These are phyloP conservation scores for Gymnopus androsaceus DNA, from an alignment of 1,284 basidiomycete genomes.

Conservation along the genomic window DNA sequence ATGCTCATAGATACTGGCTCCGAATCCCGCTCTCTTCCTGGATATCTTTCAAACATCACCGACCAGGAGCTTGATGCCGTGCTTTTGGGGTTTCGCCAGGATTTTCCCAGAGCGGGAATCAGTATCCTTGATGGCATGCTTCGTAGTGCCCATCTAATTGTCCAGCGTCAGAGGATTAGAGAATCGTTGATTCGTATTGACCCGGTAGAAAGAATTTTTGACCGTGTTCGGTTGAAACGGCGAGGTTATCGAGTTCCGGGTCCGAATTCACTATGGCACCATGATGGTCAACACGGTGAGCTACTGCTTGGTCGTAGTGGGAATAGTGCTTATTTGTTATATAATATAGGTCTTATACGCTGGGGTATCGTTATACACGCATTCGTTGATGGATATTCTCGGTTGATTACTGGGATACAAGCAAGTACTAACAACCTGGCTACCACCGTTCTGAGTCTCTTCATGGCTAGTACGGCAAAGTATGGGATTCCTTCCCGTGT, in stretches of 20 bases:
- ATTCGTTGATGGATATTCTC: too few species aligned
- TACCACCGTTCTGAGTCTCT: conserved; percentile 27
- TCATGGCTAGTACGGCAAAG: conserved; percentile 18
- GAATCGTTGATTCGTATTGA: conserved; percentile 25
- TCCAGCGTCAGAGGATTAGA: conserved; percentile 20
- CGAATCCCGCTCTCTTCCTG: background rate
- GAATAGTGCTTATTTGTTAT: background rate
- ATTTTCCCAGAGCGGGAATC: too few species aligned
- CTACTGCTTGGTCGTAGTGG: too few species aligned
- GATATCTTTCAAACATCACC: conserved; percentile 12
- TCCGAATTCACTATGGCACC: conserved; percentile 36
- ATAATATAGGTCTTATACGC: conserved; percentile 32
- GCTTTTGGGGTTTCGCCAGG: too few species aligned
- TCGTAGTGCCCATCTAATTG: conserved; percentile 22
- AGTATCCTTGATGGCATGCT: too few species aligned
- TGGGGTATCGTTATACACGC: too few species aligned
- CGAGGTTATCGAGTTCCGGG: too few species aligned
- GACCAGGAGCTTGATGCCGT: too few species aligned
- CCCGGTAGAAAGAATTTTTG: conserved; percentile 25
- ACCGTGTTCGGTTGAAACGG: too few species aligned
- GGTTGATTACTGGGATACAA: too few species aligned
- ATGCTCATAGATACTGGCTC: too few species aligned
- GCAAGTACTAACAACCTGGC: too few species aligned
- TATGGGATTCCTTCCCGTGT: conserved; percentile 25
- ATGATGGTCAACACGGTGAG: conserved; percentile 33